Evolutionary conservation across 148 eudicot genomes (phyloP), one percentile per base, ranked within the genome.

Genomic region (Vaccinium vitisidaea): DNA sequence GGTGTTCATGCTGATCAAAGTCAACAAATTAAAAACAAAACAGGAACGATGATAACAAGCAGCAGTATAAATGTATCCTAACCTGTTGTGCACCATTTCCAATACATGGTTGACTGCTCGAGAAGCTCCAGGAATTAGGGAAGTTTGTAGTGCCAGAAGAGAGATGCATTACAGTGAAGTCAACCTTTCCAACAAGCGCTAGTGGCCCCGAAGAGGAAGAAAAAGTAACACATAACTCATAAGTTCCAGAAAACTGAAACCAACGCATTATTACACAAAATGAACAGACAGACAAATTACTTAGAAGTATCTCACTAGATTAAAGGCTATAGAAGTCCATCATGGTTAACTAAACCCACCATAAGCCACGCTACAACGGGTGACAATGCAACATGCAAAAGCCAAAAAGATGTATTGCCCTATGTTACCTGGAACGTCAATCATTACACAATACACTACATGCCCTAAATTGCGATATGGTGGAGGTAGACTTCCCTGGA

Each of bases 161-260:
- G 79, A 97, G 98, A 86, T 97, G 99, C 75, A 96, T 92, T 55
- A 97, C 98, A 79, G 96, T 95, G 90, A 97, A 97, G 88, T 97
- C 99, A 84, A 95, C 99, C 90, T 95, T 94, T 86, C 99, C 99
- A 87, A 92, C 61, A 81, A 95, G 82, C 80, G 98, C 99, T 97
- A 86, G 53, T 36, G 80, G 25, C 32, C 87, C 27, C 53, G 27
- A 43, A 82, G 8, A 81, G 32, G 52, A 75, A 76, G 16, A 46
- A 77, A 39, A 71, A 18, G 8, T 54, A 46, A 58, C 15, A 36
- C 52, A 78, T 13, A n/a, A 27, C 74, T 56, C 48, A 25, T 18
- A 46, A 21, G 15, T 25, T 32, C n/a, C 14, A 39, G 48, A 63
- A 23, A 54, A 27, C 8, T 2, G 54, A 27, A 61, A 23, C 36